Base-by-base conservation (phyloP, 2,329 filamentous ascomycete species). In the Myriosclerotinia duriaeana region DNA sequence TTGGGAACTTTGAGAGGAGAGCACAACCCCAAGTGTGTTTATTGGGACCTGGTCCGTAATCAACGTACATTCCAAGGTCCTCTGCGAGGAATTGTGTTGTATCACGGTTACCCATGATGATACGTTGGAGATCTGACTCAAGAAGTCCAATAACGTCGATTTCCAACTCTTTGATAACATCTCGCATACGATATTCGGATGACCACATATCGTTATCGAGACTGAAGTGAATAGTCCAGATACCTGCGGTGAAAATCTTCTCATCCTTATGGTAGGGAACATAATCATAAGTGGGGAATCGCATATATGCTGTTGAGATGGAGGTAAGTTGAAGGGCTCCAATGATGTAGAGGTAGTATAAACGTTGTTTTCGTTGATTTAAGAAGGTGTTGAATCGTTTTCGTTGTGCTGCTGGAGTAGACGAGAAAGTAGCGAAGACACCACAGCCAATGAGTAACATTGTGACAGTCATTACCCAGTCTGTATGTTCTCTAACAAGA, bases 131-230 rank as follows among this genome's bases (percentile, higher is more conserved):
- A 77, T 99, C 95, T 0, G 90, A 91, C 78, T 99, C 95, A 0
- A 99, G 84, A 26, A 99, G 85, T n/a, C 95, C 95, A 56, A 99
- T 85, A 6, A 99, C 92, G 75, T 99, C 95, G n/a, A 99, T 81
- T 78, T 99, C 95, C n/a, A 97, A 82, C 74, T 98, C 95, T 75
- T 92, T 88, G 78, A 97, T 89, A 17, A 96, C 83, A 80, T 97
- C 89, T 67, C 92, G 90, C 87, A 97, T 96, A 70, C 95, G 93
- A 73, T 91, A 87, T 78, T 99, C 95, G 0, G 94, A 97, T 12
- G 92, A 94, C 92, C 93, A 98, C 93, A 98, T 97, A 77, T 97
- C 91, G 74, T 99, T 98, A 80, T 99, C 95, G 26, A 99, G 87
- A 17, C 91, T 93, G 78, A 99, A 99, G 80, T 99, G 95, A 66